Base-by-base conservation (phyloP, 371 early-diverging fungal genomes). In the Entomophthora muscae region DNA sequence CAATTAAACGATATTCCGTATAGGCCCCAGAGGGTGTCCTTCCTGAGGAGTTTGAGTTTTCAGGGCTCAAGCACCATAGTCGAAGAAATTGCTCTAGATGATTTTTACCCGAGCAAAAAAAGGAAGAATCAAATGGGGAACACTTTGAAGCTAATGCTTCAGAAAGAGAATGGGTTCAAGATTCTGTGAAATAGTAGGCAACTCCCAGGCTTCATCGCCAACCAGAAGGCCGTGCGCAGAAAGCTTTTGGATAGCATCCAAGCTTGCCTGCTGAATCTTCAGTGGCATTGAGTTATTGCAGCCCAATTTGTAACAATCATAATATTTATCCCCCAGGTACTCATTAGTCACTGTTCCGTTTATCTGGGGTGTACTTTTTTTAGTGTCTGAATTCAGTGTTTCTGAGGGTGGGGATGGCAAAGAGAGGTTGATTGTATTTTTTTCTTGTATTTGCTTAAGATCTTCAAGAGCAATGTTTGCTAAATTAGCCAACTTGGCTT, bases 1-100 rank as follows among this genome's bases (percentile, higher is more conserved):
- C 76, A 26, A 76, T 66, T 26, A 76, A 64, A 31, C 54, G 22
- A 52, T 63, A 63, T n/a, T 53, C 31, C 52, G 67, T 64, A 52
- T 70, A 65, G 24, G 73, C 69, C 27, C 65, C 64, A 1, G 71
- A 69, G 57, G 64, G 67, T 42, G 42, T 42, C 17, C 68, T 70
- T 57, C 71, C 69, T 12, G 70, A 65, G 0, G 68, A 65, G 63
- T 65, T 69, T 33, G 70, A 69, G 21, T 65, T 71, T 51, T 66
- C 64, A 64, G 67, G 66, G 54, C 70, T 69, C 23, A 69, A 69
- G 21, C 72, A 71, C 54, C 72, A 69, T 1, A 68, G 68, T 58
- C 67, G 59, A 57, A 72, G 71, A 65, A 75, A 68, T 42, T 65
- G 66, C 29, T 66, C 65, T 52, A 75, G 56, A 64, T 72, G 69